phyloP scores from a whole-genome alignment of 352 stramenopile species.

The Phytophthora meadii region DNA sequence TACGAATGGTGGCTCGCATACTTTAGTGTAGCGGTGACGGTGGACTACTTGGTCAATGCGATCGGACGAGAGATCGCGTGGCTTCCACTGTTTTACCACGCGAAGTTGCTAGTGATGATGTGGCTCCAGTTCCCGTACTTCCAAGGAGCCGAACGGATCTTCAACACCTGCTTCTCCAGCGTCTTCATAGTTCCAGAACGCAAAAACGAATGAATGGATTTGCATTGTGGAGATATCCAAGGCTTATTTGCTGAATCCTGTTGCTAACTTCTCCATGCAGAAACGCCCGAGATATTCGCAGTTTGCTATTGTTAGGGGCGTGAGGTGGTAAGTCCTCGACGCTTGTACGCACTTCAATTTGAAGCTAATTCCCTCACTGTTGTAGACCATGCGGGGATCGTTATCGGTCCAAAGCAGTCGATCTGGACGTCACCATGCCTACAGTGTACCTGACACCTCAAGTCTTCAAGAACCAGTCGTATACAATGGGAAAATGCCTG shows the following conservation, averaged over 20 bases:
- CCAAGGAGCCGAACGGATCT: constrained; percentile 81
- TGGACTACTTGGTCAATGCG: constrained; percentile 73
- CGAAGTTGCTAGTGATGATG: constrained; percentile 84
- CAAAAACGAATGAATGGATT: constrained; percentile 52
- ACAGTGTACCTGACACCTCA: constrained; percentile 5
- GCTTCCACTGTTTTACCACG: constrained; percentile 89
- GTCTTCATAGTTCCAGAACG: constrained; percentile 67
- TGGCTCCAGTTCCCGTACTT: constrained; percentile 94
- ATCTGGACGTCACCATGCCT: constrained; percentile 9
- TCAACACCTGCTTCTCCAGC: constrained; percentile 76
- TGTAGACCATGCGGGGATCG: constrained; percentile 20
- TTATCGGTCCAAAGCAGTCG: constrained; percentile 5
- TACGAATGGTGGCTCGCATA: constrained; percentile 92
- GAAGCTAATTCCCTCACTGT: constrained; percentile 4
- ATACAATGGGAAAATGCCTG: constrained; percentile 58
- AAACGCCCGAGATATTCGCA: too few relatives aligned
- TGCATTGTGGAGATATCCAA: too few relatives aligned
- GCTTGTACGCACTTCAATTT: constrained; percentile 6
- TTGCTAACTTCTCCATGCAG: too few relatives aligned
- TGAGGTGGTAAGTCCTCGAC: neutral
- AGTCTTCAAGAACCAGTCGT: constrained; percentile 38
- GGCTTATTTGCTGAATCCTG: neutral
- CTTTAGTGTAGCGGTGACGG: constrained; percentile 74
- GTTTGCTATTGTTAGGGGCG: constrained; percentile 22
- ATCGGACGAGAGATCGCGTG: constrained; percentile 67